These are phyloP conservation scores for Chloropicon primus DNA, from an alignment of 139 green algal genomes.

Conservation along the genomic window DNA sequence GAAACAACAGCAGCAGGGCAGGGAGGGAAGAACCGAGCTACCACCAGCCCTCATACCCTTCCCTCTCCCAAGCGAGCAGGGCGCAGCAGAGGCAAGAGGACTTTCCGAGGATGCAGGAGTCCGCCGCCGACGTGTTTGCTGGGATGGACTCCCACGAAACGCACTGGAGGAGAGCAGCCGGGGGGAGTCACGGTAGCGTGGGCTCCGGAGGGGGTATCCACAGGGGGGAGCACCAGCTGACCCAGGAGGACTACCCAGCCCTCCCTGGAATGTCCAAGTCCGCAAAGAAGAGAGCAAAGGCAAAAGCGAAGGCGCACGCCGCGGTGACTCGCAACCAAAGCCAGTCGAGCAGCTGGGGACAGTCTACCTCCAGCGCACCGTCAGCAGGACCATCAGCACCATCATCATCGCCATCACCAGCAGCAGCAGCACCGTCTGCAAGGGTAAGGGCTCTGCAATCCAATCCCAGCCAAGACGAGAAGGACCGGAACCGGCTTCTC, in stretches of 20 bases:
- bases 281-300: slow-evolving; percentile 28
- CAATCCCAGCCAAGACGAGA: neutral
- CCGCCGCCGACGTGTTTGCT: slow-evolving; percentile 4
- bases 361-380: neutral
- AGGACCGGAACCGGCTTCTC: neutral
- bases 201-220: slow-evolving; percentile 9
- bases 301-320: slow-evolving; percentile 21
- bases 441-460: too few species aligned
- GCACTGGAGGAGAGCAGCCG: neutral
- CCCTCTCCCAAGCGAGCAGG: neutral
- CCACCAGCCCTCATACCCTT: neutral
- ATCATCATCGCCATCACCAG: too few species aligned
- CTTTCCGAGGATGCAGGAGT: slow-evolving; percentile 28
- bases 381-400: neutral
- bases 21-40: neutral
- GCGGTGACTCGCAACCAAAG: slow-evolving; percentile 1
- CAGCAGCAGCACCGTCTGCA: too few species aligned
- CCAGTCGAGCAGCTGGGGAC: neutral
- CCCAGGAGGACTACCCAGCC: slow-evolving; percentile 48
- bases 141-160: neutral
- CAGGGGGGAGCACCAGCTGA: neutral
- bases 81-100: slow-evolving; percentile 19
- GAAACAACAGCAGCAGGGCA: neutral
- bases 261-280: slow-evolving; percentile 37
- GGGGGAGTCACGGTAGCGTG: slow-evolving; percentile 18